Conservation (phyloP, 2,329 filamentous ascomycete species). For the Penicillium sp. region DNA sequence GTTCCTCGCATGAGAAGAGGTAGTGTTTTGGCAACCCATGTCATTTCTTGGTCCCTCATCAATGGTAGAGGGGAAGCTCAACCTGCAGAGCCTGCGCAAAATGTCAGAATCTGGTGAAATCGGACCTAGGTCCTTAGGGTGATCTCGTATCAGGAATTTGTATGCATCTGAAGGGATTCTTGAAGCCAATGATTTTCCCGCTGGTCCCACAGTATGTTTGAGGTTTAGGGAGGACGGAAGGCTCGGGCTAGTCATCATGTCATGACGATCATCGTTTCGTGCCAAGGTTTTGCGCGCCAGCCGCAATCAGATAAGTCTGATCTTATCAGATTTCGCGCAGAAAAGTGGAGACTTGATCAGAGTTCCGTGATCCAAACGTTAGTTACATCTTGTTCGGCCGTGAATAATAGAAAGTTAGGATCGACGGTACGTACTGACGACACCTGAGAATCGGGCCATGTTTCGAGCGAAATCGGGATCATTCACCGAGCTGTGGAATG, state of each 20-base stretch:
- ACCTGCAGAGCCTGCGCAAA: no score
- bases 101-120: no score
- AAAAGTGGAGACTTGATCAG: not conserved
- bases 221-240: not conserved
- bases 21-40: no score
- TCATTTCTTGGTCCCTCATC: no score
- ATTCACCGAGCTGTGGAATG: not conserved
- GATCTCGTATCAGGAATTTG: no score
- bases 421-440: not conserved
- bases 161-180: no score
- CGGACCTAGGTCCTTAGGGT: no score
- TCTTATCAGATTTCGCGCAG: not conserved
- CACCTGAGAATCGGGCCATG: not conserved
- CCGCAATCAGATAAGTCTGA: conserved; percentile 1
- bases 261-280: not conserved
- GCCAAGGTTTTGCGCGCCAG: not conserved
- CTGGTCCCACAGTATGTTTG: no score
- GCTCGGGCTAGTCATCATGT: not conserved
- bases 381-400: conserved; percentile 1
- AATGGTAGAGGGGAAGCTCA: no score
- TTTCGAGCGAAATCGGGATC: not conserved
- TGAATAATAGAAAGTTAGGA: not conserved
- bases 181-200: no score
- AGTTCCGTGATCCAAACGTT: not conserved
- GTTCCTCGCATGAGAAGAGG: no score